A percentile compares a stretch with the other conserved stretches of the same genome.
Conservation (phyloP, 129 eudicot species). For the Lactuca saligna region DNA sequence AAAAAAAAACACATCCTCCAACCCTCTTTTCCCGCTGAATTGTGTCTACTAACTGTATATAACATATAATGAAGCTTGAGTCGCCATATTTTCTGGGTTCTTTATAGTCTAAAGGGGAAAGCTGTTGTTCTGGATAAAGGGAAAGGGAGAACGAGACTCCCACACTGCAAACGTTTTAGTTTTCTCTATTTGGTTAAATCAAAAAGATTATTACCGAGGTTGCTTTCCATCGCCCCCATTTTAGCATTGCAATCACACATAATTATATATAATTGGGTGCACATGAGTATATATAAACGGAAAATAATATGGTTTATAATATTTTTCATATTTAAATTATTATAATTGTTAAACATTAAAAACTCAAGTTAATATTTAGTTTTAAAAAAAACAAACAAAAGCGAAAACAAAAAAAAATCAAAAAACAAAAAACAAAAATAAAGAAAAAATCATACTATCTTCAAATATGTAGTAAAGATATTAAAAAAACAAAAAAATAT, state of each 20-base stretch:
- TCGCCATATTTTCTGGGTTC: constrained; percentile 12
- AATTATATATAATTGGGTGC: too few species aligned
- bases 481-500: too few species aligned
- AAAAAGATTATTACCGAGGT: constrained; percentile 23
- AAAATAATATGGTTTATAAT: too few species aligned
- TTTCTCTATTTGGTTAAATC: constrained; percentile 36
- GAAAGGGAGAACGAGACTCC: constrained; percentile 30
- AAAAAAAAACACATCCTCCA: background rate
- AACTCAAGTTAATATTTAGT: too few species aligned
- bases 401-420: too few species aligned
- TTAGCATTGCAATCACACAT: background rate
- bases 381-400: too few species aligned
- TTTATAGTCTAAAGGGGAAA: constrained; percentile 23
- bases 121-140: constrained; percentile 26
- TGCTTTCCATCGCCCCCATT: constrained; percentile 15
- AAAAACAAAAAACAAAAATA: too few species aligned
- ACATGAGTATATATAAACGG: too few species aligned
- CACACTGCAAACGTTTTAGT: constrained; percentile 28
- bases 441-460: too few species aligned
- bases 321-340: too few species aligned
- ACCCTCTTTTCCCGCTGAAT: background rate
- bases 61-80: constrained; percentile 3
- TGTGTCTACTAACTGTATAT: background rate
- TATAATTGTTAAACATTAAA: too few species aligned
- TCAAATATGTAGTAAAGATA: too few species aligned